Conservation (phyloP, 2,329 filamentous ascomycete genomes). For the Penicillium brevicompactum region DNA sequence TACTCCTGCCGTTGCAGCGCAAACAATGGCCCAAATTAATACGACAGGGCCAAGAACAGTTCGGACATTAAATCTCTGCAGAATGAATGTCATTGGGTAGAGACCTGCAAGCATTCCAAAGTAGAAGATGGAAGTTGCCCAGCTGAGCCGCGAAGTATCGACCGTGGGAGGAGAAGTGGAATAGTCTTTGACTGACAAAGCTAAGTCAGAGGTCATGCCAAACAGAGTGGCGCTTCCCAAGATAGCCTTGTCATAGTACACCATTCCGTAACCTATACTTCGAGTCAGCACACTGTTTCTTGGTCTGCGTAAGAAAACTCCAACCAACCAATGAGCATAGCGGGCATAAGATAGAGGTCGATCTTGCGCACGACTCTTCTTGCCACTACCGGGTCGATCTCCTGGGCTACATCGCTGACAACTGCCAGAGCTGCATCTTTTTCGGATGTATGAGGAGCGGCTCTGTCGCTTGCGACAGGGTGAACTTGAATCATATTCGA, state of each 20-base stretch:
- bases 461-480: slow-evolving; percentile 12
- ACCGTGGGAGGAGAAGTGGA: slow-evolving; percentile 57
- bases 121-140: slow-evolving; percentile 79
- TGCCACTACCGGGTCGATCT: slow-evolving; percentile 58
- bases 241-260: slow-evolving; percentile 76
- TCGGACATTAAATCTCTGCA: slow-evolving; percentile 69
- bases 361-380: slow-evolving; percentile 66
- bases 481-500: slow-evolving; percentile 25
- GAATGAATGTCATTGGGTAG: slow-evolving; percentile 71
- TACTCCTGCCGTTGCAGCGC: slow-evolving; percentile 69
- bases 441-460: slow-evolving; percentile 25
- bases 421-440: slow-evolving; percentile 62
- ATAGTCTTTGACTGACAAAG: slow-evolving; percentile 58
- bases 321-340: slow-evolving; percentile 60
- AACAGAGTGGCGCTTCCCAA: slow-evolving; percentile 72
- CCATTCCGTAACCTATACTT: slow-evolving; percentile 57
- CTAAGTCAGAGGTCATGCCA: slow-evolving; percentile 72
- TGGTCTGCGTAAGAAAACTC: not conserved
- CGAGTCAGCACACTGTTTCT: not conserved
- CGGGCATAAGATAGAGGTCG: slow-evolving; percentile 67
- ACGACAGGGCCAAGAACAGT: slow-evolving; percentile 60
- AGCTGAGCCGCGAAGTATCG: slow-evolving; percentile 69
- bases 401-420: slow-evolving; percentile 54
- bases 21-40: slow-evolving; percentile 67
- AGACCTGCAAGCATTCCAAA: slow-evolving; percentile 76